Conservation (phyloP, 208 protist species). For the Wallacemonas collosoma region DNA sequence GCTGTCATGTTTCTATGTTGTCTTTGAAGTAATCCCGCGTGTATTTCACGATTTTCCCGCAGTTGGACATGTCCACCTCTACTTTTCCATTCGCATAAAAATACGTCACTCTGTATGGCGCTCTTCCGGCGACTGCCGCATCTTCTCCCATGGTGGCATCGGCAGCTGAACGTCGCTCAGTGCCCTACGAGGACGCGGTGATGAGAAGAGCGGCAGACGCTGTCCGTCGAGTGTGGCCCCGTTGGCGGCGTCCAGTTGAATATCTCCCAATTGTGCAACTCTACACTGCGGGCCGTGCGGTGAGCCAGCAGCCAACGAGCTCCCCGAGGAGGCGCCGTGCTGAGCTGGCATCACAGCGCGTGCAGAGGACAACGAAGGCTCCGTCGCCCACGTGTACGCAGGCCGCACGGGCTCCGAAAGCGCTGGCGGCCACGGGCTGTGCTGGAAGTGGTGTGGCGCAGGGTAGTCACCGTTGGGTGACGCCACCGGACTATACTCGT, state of each 20-base stretch:
- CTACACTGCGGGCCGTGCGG: neutral
- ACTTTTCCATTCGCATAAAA: too few relatives aligned
- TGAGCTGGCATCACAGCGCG: neutral
- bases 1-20: too few relatives aligned
- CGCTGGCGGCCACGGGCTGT: neutral
- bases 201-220: neutral
- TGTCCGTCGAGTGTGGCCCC: neutral
- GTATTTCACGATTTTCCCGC: too few relatives aligned
- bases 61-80: too few relatives aligned
- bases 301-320: neutral
- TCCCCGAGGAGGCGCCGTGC: neutral
- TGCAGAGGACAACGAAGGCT: neutral
- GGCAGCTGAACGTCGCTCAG: neutral
- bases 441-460: neutral
- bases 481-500: neutral
- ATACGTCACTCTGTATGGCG: too few relatives aligned
- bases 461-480: neutral
- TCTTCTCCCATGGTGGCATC: neutral
- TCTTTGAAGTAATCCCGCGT: too few relatives aligned
- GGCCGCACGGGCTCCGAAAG: neutral
- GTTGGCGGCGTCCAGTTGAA: neutral
- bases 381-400: neutral
- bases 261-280: neutral
- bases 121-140: too few relatives aligned
- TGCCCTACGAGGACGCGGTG: neutral